Percentiles rank a stretch among this genome's conserved stretches.
Evolutionary conservation across 2,329 filamentous ascomycete genomes (phyloP).

Genomic region (Byssoonygena ceratinophila): DNA sequence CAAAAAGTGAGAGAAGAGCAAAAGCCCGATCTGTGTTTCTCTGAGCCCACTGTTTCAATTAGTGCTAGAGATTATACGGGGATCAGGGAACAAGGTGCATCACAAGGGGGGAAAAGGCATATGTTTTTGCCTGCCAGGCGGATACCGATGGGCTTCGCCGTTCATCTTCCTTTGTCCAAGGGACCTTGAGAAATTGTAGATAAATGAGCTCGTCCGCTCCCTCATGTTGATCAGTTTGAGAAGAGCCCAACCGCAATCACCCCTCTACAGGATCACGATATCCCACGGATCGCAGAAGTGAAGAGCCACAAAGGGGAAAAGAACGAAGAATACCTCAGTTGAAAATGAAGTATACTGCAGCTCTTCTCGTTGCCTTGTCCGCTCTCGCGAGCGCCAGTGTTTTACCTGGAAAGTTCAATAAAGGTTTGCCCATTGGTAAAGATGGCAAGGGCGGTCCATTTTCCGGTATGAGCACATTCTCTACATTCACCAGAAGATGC

Average conservation of each 20-base stretch:
- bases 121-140: conserved; percentile 11
- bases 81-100: conserved; percentile 1
- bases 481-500: too few relatives aligned
- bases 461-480: conserved; percentile 38
- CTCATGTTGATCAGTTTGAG: neutral
- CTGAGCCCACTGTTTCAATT: conserved; percentile 11
- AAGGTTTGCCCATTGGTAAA: conserved; percentile 46
- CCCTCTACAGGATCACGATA: conserved; percentile 6
- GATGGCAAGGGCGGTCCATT: conserved; percentile 50
- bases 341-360: conserved; percentile 13
- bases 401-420: conserved; percentile 28
- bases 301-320: neutral
- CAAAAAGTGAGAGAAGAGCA: neutral
- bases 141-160: conserved; percentile 12
- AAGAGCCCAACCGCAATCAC: conserved; percentile 2
- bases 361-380: conserved; percentile 6
- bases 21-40: conserved; percentile 5
- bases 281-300: neutral
- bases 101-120: conserved; percentile 4
- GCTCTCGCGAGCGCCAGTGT: conserved; percentile 9
- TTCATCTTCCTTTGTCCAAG: neutral
- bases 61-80: conserved; percentile 2
- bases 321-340: neutral
- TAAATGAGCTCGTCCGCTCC: conserved; percentile 4
- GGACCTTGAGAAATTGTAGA: neutral